Evolutionary conservation across 768 basidiomycete species (phyloP).

Genomic region (Pisolithus marmoratus): DNA sequence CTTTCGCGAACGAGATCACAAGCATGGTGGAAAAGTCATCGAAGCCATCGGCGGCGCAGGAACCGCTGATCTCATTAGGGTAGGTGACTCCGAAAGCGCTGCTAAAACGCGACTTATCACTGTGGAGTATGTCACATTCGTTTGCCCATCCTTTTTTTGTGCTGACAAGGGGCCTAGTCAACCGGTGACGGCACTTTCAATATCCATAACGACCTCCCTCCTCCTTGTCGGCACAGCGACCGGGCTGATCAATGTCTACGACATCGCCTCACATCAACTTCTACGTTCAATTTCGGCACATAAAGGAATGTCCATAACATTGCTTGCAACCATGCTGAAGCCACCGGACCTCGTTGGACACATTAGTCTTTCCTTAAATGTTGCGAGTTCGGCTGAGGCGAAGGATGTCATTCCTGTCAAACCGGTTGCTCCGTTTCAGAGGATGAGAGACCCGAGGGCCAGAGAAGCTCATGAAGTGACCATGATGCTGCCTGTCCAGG

Average conservation of each 20-base stretch:
- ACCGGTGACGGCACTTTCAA: slow-evolving; percentile 62
- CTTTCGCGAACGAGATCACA: slow-evolving; percentile 57
- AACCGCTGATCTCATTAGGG: slow-evolving; percentile 59
- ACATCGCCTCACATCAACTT: slow-evolving; percentile 86
- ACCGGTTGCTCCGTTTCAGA: slow-evolving; percentile 64
- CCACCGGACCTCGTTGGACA: slow-evolving; percentile 87
- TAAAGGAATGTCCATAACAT: slow-evolving; percentile 63
- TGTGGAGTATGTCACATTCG: slow-evolving; percentile 47
- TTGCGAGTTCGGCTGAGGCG: slow-evolving; percentile 30
- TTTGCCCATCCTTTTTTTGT: neutral
- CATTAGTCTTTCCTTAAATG: slow-evolving; percentile 47
- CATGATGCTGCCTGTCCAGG: slow-evolving; percentile 50
- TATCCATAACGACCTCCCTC: slow-evolving; percentile 73
- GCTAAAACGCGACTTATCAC: slow-evolving; percentile 60
- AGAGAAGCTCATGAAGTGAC: slow-evolving; percentile 67
- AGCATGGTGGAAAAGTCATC: slow-evolving; percentile 42
- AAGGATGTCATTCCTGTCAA: slow-evolving; percentile 62
- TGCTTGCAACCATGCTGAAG: slow-evolving; percentile 73
- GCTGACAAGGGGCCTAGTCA: slow-evolving; percentile 43
- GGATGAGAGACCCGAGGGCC: slow-evolving; percentile 60
- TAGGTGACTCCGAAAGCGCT: slow-evolving; percentile 46
- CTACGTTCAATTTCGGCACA: slow-evolving; percentile 74
- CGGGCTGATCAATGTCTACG: slow-evolving; percentile 75
- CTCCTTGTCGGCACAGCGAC: slow-evolving; percentile 77
- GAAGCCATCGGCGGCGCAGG: slow-evolving; percentile 78